Base-by-base conservation (phyloP, 768 basidiomycete genomes). In the Pisolithus microcarpus region DNA sequence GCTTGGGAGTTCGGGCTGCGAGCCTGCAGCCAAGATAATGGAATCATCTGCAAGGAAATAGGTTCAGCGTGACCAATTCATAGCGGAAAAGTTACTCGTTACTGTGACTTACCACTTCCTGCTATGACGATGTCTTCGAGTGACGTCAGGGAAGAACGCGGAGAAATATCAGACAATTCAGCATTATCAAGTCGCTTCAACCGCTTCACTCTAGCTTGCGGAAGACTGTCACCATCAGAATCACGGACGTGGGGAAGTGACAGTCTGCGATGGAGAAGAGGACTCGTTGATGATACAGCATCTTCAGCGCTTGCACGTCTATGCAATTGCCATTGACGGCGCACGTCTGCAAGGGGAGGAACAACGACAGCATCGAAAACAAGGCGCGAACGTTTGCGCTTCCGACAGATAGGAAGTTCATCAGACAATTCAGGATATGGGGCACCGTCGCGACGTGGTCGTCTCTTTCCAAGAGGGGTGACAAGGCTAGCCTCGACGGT, bases 281-380 rank as follows among this genome's bases (percentile, higher is more conserved):
- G 55, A n/a, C 51, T 46, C 19, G 40, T 45, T 28, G 39, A 5
- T 1, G 43, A 30, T 44, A 19, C n/a, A 11, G 46, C 15, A 7
- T 10, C 43, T 15, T 60, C 61, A 2, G 51, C 55, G 34, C 58
- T 65, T 38, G 56, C 58, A 40, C 56, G 56, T 49, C 59, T 58
- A 38, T 52, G 55, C 56, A 61, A 52, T 45, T 30, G 44, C 23
- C 55, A 54, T 36, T 56, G 40, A 43, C 57, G 61, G 21, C 54
- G 58, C 24, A 71, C 46, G 16, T 67, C 61, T 0, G 58, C 64
- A 16, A 73, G 55, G 8, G 67, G 65, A 11, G 76, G 76, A 43
- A 78, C 70, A 44, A 75, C 74, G 11, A 81, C 79, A 3, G 74
- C 74, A 11, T 82, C 81, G 68, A 81, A 63, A 52, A 78, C 56